These are phyloP conservation scores for Didymella keratinophila DNA, from an alignment of 2,329 filamentous ascomycete genomes.

Conservation along the genomic window DNA sequence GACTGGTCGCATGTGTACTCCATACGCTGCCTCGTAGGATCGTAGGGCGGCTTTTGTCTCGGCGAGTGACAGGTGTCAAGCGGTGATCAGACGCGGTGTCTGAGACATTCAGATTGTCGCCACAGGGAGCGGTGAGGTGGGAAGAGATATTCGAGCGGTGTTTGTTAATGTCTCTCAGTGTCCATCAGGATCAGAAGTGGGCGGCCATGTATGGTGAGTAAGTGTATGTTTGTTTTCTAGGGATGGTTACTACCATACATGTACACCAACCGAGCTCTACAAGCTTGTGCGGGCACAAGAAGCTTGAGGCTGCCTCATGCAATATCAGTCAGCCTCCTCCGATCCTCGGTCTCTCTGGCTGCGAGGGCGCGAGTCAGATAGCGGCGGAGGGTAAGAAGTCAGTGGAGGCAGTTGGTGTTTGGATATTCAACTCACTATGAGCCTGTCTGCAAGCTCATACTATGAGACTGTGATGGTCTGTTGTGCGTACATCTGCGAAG, in stretches of 20 bases:
- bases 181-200: no score
- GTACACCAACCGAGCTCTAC: neutral
- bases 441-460: no score
- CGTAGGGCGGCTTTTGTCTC: constrained; percentile 9
- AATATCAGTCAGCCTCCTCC: neutral
- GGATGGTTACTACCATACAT: neutral
- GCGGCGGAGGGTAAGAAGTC: neutral
- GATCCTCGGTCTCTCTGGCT: neutral
- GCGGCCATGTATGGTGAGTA: neutral
- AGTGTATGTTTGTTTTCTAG: neutral
- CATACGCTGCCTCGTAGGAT: neutral
- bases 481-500: no score
- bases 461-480: no score
- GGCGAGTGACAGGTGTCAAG: constrained; percentile 8
- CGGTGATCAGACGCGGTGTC: constrained; percentile 2
- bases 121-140: neutral
- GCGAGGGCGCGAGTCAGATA: neutral
- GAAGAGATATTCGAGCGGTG: neutral
- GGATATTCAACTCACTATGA: no score
- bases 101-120: constrained; percentile 1
- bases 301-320: neutral
- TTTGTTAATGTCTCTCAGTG: neutral
- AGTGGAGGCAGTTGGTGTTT: neutral
- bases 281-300: neutral
- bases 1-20: constrained; percentile 1